Percentiles rank a stretch among this genome's conserved stretches.
These are phyloP conservation scores for Hypoxylon trugodes DNA, from an alignment of 495 filamentous ascomycete species.

Conservation along the genomic window DNA sequence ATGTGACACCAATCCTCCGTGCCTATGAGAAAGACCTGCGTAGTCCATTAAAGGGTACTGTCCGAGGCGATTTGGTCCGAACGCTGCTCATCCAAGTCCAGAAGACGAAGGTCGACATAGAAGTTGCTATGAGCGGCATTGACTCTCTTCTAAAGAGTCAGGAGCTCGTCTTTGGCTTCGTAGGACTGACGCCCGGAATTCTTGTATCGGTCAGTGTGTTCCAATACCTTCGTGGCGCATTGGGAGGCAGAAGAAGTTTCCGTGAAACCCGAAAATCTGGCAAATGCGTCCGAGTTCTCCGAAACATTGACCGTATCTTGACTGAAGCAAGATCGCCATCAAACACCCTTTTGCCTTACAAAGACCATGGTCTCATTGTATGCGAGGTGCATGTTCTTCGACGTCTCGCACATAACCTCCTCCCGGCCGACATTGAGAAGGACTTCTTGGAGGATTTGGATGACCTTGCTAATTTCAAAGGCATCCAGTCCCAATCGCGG, in stretches of 20 bases:
- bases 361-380: constrained; percentile 87
- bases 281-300: constrained; percentile 74
- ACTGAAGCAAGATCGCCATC: constrained; percentile 68
- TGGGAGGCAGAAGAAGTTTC: constrained; percentile 74
- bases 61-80: constrained; percentile 86
- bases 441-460: constrained; percentile 87
- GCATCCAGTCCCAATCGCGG: constrained; percentile 74
- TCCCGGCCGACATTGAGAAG: constrained; percentile 74
- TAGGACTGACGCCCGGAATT: constrained; percentile 89
- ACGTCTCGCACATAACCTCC: constrained; percentile 64
- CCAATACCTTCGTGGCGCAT: constrained; percentile 72
- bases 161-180: constrained; percentile 95
- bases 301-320: constrained; percentile 87
- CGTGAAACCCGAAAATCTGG: constrained; percentile 65
- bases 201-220: constrained; percentile 79
- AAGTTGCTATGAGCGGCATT: constrained; percentile 94
- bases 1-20: constrained; percentile 87
- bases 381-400: constrained; percentile 87
- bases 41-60: constrained; percentile 77
- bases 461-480: constrained; percentile 81
- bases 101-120: constrained; percentile 98
- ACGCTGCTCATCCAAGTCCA: constrained; percentile 95
- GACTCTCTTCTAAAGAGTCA: constrained; percentile 93
- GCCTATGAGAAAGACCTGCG: constrained; percentile 90
- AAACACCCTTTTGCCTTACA: constrained; percentile 78